Base-by-base conservation (phyloP, 1,284 basidiomycete genomes). In the Marasmius oreades region DNA sequence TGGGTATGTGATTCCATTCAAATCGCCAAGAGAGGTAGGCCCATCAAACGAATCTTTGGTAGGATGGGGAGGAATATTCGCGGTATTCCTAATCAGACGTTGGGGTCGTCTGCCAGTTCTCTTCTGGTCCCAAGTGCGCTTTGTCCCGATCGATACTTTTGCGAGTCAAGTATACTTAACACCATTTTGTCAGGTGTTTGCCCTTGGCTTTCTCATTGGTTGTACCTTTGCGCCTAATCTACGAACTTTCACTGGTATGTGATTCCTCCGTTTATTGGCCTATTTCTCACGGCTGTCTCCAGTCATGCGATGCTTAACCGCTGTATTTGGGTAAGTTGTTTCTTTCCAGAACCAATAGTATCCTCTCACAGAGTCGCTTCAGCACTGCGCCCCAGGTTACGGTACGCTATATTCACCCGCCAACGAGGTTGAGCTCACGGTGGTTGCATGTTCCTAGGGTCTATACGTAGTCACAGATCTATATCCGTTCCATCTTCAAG, bases 401-500 rank as follows among this genome's bases (percentile, higher is more conserved):
- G 28, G 86, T 86, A 67, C 58, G 78, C 63, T 44, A 23, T 12
- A 22, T 24, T 4, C 5, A 16, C n/a, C 7, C 26, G 28, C 4
- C 33, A 18, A 33, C 28, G 28, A 18, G 45, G 20, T 28, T 26
- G n/a, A 20, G 26, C 39, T 16, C 14, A 18, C 7, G 20, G n/a
- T 50, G 24, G 28, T 14, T 33, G 14, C 7, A 14, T 31, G 28
- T 11, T 53, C 31, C 0, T 39, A 85, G 85, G 86, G 86, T 50
- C 72, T 88, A 1, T 86, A 81, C 61, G 70, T 86, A 18, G 77
- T 88, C 57, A 82, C 83, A 5, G 88, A 90, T 62, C 72, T 90
- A 56, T 90, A 80, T 67, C 87, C 88, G 1, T 90, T 90, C 74
- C 87, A 90, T 61, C 70, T 86, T 22, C 88, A 90, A 66, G 86